Percentiles rank a stretch among this genome's conserved stretches.
Evolutionary conservation across 2,329 filamentous ascomycete genomes (phyloP).

Genomic region (Neocucurbitaria cava): DNA sequence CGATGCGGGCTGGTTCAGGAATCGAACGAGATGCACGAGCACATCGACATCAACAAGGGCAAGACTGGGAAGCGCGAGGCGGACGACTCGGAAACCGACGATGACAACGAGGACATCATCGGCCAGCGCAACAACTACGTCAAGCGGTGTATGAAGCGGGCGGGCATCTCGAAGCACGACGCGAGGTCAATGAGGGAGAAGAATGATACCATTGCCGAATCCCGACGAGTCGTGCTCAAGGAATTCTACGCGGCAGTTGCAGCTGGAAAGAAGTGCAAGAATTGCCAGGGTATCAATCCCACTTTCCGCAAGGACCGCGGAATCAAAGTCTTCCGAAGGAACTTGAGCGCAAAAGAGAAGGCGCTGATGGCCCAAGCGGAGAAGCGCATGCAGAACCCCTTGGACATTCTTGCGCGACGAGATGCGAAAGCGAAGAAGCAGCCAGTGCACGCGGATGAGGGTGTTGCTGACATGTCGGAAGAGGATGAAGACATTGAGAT

Average conservation of each 20-base stretch:
- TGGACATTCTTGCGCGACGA: conserved; percentile 64
- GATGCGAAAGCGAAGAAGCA: conserved; percentile 54
- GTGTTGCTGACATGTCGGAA: conserved; percentile 69
- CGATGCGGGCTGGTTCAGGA: conserved; percentile 82
- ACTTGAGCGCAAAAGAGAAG: conserved; percentile 75
- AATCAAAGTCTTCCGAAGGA: conserved; percentile 91
- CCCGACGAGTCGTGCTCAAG: conserved; percentile 77
- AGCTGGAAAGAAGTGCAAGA: conserved; percentile 72
- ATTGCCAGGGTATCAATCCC: conserved; percentile 64
- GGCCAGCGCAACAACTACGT: conserved; percentile 72
- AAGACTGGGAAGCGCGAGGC: conserved; percentile 46
- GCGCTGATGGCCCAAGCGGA: conserved; percentile 75
- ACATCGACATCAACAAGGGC: conserved; percentile 52
- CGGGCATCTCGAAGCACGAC: conserved; percentile 55
- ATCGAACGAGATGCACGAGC: conserved; percentile 59
- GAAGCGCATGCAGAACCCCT: conserved; percentile 73
- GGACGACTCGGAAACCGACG: conserved; percentile 65
- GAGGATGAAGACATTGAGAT: conserved; percentile 51
- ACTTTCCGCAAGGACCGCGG: conserved; percentile 87
- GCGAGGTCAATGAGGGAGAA: conserved; percentile 66
- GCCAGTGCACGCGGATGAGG: conserved; percentile 68
- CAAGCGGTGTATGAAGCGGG: conserved; percentile 70
- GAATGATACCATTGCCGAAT: conserved; percentile 82
- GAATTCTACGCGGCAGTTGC: conserved; percentile 80
- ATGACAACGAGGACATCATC: conserved; percentile 66